phyloP scores from a whole-genome alignment of 1,139 yeast genomes.

The Keqinozyma sinolaborantium region DNA sequence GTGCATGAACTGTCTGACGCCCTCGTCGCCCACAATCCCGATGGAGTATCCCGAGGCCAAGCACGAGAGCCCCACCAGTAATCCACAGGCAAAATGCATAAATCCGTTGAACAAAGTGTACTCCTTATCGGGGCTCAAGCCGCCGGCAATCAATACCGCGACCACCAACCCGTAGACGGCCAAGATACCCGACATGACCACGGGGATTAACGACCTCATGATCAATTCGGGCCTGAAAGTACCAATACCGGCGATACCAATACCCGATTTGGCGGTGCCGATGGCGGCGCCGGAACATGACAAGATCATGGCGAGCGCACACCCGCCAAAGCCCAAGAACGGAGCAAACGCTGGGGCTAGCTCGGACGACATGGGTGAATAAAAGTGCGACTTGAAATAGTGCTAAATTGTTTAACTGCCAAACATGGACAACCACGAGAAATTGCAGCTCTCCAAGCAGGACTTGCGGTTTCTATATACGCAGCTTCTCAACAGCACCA shows the following conservation, averaged over 20 bases:
- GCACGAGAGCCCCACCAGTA: conserved; percentile 93
- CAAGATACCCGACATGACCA: conserved; percentile 96
- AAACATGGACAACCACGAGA: conserved; percentile 27
- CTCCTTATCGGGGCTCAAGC: conserved; percentile 68
- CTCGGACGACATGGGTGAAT: conserved; percentile 24
- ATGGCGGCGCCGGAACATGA: conserved; percentile 96
- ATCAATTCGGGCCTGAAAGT: conserved; percentile 79
- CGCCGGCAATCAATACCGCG: conserved; percentile 93
- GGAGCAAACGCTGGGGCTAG: conserved; percentile 89
- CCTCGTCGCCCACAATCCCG: conserved; percentile 98
- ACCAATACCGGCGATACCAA: conserved; percentile 92
- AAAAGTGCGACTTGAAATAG: too few relatives aligned
- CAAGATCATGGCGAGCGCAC: conserved; percentile 87
- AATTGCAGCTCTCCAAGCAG: conserved; percentile 44
- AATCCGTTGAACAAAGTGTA: conserved; percentile 92
- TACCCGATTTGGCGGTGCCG: conserved; percentile 98
- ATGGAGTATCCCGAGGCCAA: conserved; percentile 98
- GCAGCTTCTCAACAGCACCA: conserved; percentile 35
- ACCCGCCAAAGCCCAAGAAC: conserved; percentile 92
- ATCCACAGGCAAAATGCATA: conserved; percentile 95
- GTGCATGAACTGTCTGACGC: conserved; percentile 94
- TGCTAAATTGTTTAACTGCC: too few relatives aligned
- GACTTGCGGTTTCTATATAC: conserved; percentile 49
- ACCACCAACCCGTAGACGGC: conserved; percentile 97
- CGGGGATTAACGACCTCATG: conserved; percentile 86